These are phyloP conservation scores for Phytophthora multivora DNA, from an alignment of 352 stramenopile genomes.

Conservation along the genomic window DNA sequence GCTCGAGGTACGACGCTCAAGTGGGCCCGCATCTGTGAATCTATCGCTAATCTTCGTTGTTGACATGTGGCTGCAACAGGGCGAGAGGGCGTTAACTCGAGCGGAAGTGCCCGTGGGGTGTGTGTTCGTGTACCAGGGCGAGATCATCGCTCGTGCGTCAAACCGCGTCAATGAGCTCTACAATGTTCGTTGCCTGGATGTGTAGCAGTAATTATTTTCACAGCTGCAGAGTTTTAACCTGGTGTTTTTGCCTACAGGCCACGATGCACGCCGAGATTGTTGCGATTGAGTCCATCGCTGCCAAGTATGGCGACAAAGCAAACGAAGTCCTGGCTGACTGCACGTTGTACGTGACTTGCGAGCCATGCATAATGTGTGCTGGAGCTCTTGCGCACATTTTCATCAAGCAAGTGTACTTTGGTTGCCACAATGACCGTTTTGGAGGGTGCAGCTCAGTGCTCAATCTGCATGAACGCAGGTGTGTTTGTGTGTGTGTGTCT, in stretches of 20 bases:
- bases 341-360: conserved; percentile 90
- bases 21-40: not conserved
- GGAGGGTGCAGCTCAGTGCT: conserved; percentile 92
- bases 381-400: conserved; percentile 79
- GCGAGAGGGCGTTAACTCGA: conserved; percentile 70
- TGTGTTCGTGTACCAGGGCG: conserved; percentile 86
- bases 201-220: not conserved
- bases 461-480: conserved; percentile 76
- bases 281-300: conserved; percentile 83
- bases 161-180: conserved; percentile 91
- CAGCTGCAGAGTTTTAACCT: not conserved
- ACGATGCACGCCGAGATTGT: conserved; percentile 93
- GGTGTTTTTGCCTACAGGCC: conserved; percentile 41
- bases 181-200: conserved; percentile 49
- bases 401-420: conserved; percentile 87
- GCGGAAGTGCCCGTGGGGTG: conserved; percentile 92
- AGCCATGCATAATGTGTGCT: conserved; percentile 96
- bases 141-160: conserved; percentile 79
- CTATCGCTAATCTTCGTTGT: not conserved
- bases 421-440: conserved; percentile 93
- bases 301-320: conserved; percentile 44
- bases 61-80: conserved; percentile 42
- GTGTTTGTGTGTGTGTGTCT: no score
- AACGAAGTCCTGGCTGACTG: conserved; percentile 56
- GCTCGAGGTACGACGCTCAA: conserved; percentile 45